Conservation (phyloP, 495 filamentous ascomycete genomes). For the Aspergillus avenaceus region DNA sequence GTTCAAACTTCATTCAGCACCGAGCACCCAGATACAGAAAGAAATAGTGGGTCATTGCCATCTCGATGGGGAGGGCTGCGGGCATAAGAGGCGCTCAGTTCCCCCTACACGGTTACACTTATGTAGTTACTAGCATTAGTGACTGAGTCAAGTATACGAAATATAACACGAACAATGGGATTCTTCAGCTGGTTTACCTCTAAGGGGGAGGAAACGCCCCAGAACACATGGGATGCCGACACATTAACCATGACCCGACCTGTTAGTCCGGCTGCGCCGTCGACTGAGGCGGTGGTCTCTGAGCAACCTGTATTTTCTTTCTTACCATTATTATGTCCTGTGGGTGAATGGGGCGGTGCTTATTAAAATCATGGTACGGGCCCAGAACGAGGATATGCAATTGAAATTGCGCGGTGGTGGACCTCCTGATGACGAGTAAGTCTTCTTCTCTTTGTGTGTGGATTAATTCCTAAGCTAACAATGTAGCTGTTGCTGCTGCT, state of each 20-base stretch:
- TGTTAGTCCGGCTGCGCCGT: not conserved
- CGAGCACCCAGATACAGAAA: too few species aligned
- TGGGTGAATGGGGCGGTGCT: too few species aligned
- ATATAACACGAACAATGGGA: too few species aligned
- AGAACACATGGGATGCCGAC: not conserved
- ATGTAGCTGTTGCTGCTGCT: constrained; percentile 3
- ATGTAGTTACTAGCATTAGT: too few species aligned
- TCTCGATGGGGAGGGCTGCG: too few species aligned
- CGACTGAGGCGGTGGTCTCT: not conserved
- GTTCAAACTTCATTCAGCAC: too few species aligned
- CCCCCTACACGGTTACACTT: too few species aligned
- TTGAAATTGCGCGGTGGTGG: constrained; percentile 6
- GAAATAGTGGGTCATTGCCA: too few species aligned
- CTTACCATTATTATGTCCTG: too few species aligned
- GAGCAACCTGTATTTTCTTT: constrained; percentile 4
- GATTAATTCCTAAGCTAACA: not conserved
- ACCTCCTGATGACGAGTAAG: constrained; percentile 1
- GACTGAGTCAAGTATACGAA: too few species aligned
- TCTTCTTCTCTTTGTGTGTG: not conserved
- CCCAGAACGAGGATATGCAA: not conserved
- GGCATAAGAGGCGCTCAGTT: too few species aligned
- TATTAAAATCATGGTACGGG: not conserved
- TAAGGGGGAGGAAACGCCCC: not conserved
- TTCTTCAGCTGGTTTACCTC: constrained; percentile 2
- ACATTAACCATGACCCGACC: constrained; percentile 7